Percentiles rank a stretch among this genome's conserved stretches.
phyloP scores from a whole-genome alignment of 1,139 yeast genomes.

The Nakaseomyces bracarensis region DNA sequence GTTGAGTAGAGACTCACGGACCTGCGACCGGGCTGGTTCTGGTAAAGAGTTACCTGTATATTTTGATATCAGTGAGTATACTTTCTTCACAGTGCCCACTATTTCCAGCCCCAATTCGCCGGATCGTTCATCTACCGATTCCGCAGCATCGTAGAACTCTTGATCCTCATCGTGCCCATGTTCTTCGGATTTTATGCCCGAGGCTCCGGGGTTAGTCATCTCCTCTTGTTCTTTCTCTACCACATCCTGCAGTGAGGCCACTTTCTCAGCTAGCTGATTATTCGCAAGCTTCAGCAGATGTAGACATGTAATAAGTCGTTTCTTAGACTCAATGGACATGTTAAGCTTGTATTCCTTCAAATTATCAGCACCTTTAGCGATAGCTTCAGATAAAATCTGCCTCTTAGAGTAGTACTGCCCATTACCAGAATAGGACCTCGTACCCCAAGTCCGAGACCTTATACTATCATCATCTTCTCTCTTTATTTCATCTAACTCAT shows the following conservation, averaged over 20 bases:
- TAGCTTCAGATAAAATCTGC: slow-evolving; percentile 24
- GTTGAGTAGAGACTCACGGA: slow-evolving; percentile 66
- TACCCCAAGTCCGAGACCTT: background rate
- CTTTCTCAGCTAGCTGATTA: slow-evolving; percentile 57
- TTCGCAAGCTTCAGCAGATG: slow-evolving; percentile 71
- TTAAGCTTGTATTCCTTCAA: slow-evolving; percentile 32
- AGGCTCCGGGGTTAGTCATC: slow-evolving; percentile 9
- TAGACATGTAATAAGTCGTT: slow-evolving; percentile 62
- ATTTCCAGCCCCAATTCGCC: slow-evolving; percentile 68
- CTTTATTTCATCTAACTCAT: no score
- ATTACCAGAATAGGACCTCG: background rate
- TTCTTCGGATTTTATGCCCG: slow-evolving; percentile 9
- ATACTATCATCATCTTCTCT: no score
- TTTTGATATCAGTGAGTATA: slow-evolving; percentile 75
- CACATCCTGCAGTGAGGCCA: slow-evolving; percentile 48
- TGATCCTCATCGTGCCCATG: slow-evolving; percentile 27
- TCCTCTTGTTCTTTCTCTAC: slow-evolving; percentile 38
- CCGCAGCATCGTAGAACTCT: slow-evolving; percentile 27
- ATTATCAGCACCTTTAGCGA: slow-evolving; percentile 26
- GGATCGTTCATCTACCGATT: slow-evolving; percentile 33
- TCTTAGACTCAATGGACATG: slow-evolving; percentile 57
- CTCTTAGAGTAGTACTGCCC: slow-evolving; percentile 18
- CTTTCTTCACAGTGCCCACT: slow-evolving; percentile 79
- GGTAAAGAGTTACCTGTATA: slow-evolving; percentile 68
- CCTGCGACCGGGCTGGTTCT: slow-evolving; percentile 79